Evolutionary conservation across 1,284 basidiomycete genomes (phyloP), one percentile per base, ranked within the genome.

Genomic region (Pseudozyma sp.): DNA sequence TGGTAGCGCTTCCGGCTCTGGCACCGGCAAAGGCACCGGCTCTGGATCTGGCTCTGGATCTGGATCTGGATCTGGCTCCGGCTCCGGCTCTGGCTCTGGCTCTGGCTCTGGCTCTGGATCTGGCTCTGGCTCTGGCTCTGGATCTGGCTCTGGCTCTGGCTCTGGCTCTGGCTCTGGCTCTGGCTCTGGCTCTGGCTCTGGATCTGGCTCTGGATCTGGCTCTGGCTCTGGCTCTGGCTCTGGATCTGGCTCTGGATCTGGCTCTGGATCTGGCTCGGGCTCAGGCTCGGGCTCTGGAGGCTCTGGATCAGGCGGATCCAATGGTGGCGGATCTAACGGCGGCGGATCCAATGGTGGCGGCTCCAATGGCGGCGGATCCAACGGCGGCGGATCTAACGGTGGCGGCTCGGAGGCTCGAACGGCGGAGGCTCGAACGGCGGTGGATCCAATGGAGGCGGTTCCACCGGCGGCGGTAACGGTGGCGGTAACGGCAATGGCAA

Each of bases 11-110:
- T 56, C 54, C n/a, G 58, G 59, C 13, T 43, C 39, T 31, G 50
- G 47, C 24, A 34, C 30, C 30, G 50, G 50, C 17, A 44, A 52
- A 4, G 39, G 40, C 14, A 17, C 24, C n/a, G 39, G 40, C 4
- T 29, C 37, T 39, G 61, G 61, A 29, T 54, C 51, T 19, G 62
- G 62, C 24, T 57, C 54, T 24, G 57, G 56, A 14, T 51, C 49
- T 11, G 49, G 49, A 6, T 47, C 46, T 4, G 46, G 35, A 7
- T 17, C 31, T 19, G 24, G 37, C 24, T n/a, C 30, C 37, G 37
- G 39, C 5, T 37, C 35, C 24, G 29, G 14, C 19, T 30, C 35
- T n/a, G 56, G 57, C 11, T 52, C 48, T 33, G 48, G 48, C 30
- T 42, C 40, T 37, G 53, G 52, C 24, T 24, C 24, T 24, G 24